A percentile compares a stretch with the other conserved stretches of the same genome.
Evolutionary conservation across 1,139 yeast genomes (phyloP).

Genomic region (Kodamaea plutei): DNA sequence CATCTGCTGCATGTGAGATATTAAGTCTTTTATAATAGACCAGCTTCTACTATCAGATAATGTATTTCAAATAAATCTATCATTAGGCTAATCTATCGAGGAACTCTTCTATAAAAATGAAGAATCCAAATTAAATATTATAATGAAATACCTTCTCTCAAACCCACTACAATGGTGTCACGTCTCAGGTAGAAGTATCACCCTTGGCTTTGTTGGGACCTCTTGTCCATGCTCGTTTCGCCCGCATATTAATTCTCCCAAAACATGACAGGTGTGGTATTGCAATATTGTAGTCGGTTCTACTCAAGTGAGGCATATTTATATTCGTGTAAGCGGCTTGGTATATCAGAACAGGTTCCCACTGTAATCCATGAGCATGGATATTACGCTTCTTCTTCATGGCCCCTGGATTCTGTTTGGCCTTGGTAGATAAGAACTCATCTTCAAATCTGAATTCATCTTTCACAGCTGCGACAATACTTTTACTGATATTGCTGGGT

Average conservation of each 20-base stretch:
- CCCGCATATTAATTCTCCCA: conserved; percentile 39
- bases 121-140: too few relatives aligned
- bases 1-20: too few relatives aligned
- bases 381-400: conserved; percentile 4
- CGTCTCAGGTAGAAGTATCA: too few relatives aligned
- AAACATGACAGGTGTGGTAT: conserved; percentile 33
- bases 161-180: too few relatives aligned
- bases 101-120: too few relatives aligned
- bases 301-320: conserved; percentile 19
- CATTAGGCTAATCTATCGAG: too few relatives aligned
- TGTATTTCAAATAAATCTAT: too few relatives aligned
- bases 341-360: conserved; percentile 37
- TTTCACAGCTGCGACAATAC: conserved; percentile 7
- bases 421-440: conserved; percentile 5
- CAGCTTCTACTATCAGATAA: too few relatives aligned
- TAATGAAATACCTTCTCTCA: too few relatives aligned
- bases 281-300: conserved; percentile 21
- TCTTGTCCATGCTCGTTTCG: conserved; percentile 32
- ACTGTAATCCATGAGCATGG: conserved; percentile 21
- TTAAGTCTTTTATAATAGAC: too few relatives aligned
- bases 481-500: conserved; percentile 7
- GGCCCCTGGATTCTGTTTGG: conserved; percentile 1
- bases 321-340: conserved; percentile 33
- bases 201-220: conserved; percentile 19
- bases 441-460: conserved; percentile 13